Evolutionary conservation across 2,329 filamentous ascomycete genomes (phyloP), one percentile per base, ranked within the genome.

Genomic region (Coniochaeta sp.): DNA sequence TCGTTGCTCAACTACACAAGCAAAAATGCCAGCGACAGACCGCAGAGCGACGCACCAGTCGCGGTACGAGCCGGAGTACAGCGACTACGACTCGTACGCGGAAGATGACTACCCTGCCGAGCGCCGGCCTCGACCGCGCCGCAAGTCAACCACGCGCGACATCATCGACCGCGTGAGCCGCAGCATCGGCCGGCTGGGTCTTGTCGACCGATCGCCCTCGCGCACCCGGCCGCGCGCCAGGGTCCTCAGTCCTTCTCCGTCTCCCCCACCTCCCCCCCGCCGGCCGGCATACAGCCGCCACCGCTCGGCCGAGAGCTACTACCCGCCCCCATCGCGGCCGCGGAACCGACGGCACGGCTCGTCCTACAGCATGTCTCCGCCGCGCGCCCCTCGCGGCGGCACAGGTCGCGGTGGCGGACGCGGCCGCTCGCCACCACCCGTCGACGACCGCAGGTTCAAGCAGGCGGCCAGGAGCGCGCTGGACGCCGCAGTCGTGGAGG

Each of bases 401-500:
- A 28, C 24, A 5, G 22, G 54, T n/a, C 54, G 34, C 47, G 30
- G 12, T 24, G 7, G 6, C 16, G n/a, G 9, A 16, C 47, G 47
- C 12, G 47, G n/a, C n/a, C 47, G 47, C 47, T 17, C 47, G 2
- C 47, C n/a, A 14, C 17, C 42, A 8, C 3, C 28, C 3, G 30
- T 56, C 9, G 17, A 56, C 5, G 14, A 56, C 7, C 16, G n/a
- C 54, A 34, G 30, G 54, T 22, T 34, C n/a, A 2, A 34, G 28
- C 54, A 57, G 22, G 55, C 55, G 19, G 55, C 55, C 9, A 14
- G 17, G 36, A 30, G 19, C 17, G 55, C 34, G 9, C 26, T 57
- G 34, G 55, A 44, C 55, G 38, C 55, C 2, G 55, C 55, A 26
- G 34, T 44, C 36, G 55, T 57, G 55, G 55, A 57, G 30, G 36